Conservation (phyloP, 441 rosid species). For the Aquilaria agallochum region DNA sequence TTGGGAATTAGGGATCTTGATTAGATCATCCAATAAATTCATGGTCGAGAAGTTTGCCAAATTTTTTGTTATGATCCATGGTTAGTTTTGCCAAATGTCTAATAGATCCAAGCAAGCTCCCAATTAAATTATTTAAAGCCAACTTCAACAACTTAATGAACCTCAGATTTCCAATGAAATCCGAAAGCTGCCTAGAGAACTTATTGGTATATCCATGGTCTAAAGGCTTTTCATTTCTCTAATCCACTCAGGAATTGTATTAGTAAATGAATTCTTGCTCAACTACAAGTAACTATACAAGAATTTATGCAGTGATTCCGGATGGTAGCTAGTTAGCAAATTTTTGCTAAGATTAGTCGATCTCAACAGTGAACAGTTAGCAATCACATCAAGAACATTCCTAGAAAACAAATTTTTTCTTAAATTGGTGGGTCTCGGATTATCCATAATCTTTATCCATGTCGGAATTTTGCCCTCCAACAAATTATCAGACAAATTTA, state of each 20-base stretch:
- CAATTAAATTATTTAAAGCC: conserved; percentile 50
- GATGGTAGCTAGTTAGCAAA: conserved; percentile 44
- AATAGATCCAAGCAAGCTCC: conserved; percentile 58
- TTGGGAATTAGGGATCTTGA: too few relatives aligned
- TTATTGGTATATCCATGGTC: conserved; percentile 60
- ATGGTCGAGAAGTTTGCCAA: too few relatives aligned
- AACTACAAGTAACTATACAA: conserved; percentile 42
- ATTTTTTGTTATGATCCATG: conserved; percentile 29
- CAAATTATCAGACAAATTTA: conserved; percentile 57
- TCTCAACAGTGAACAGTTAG: conserved; percentile 50
- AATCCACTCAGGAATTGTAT: conserved; percentile 52
- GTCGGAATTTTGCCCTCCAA: conserved; percentile 49
- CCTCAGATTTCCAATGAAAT: conserved; percentile 58
- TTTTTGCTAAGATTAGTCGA: conserved; percentile 56
- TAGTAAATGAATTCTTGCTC: conserved; percentile 38
- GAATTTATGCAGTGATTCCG: conserved; percentile 44
- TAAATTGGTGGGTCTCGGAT: conserved; percentile 45
- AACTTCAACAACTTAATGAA: conserved; percentile 52
- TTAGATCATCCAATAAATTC: too few relatives aligned
- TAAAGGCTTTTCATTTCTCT: conserved; percentile 54
- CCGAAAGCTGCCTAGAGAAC: conserved; percentile 60
- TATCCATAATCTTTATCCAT: conserved; percentile 38
- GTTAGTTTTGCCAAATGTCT: conserved; percentile 42
- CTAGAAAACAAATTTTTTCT: conserved; percentile 46
- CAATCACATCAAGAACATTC: conserved; percentile 44